A percentile compares a stretch with the other conserved stretches of the same genome.
Conservation (phyloP, 805 yeast species). For the Wickerhamiella slavikovae region DNA sequence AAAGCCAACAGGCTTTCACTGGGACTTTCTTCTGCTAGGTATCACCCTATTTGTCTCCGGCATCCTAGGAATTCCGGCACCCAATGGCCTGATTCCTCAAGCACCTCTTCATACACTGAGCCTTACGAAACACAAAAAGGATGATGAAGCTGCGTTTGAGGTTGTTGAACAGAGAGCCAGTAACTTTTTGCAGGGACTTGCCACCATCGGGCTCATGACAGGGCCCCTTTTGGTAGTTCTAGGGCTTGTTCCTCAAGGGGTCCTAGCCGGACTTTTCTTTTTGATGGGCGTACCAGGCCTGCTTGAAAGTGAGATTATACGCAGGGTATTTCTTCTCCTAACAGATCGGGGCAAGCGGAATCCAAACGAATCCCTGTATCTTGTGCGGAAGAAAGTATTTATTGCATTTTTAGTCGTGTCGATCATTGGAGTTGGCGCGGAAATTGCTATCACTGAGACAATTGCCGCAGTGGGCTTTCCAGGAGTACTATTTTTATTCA, state of each 20-base stretch:
- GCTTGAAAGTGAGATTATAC: conserved; percentile 41
- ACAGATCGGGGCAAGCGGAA: conserved; percentile 31
- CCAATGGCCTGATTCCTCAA: conserved; percentile 92
- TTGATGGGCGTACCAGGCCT: conserved; percentile 79
- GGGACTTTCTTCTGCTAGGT: conserved; percentile 74
- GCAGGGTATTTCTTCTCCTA: conserved; percentile 39
- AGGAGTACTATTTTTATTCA: conserved; percentile 47
- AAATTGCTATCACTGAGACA: conserved; percentile 70
- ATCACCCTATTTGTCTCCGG: conserved; percentile 77
- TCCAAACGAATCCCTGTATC: conserved; percentile 16
- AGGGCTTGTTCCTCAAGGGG: conserved; percentile 80
- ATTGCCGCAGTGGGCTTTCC: conserved; percentile 92
- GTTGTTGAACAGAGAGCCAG: conserved; percentile 84
- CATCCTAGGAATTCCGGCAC: conserved; percentile 78
- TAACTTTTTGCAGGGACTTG: conserved; percentile 64
- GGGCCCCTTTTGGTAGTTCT: conserved; percentile 67
- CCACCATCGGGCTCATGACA: conserved; percentile 75
- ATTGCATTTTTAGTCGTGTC: conserved; percentile 36
- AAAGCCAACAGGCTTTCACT: conserved; percentile 83
- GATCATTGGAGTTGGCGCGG: conserved; percentile 50
- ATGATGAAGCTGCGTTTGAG: conserved; percentile 13
- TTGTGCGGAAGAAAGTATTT: conserved; percentile 21
- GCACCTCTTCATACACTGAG: conserved; percentile 86
- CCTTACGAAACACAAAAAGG: conserved; percentile 17
- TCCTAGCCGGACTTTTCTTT: conserved; percentile 78